Evolutionary conservation across 1,284 basidiomycete genomes (phyloP), one percentile per base, ranked within the genome.

Genomic region (Grifola frondosa): DNA sequence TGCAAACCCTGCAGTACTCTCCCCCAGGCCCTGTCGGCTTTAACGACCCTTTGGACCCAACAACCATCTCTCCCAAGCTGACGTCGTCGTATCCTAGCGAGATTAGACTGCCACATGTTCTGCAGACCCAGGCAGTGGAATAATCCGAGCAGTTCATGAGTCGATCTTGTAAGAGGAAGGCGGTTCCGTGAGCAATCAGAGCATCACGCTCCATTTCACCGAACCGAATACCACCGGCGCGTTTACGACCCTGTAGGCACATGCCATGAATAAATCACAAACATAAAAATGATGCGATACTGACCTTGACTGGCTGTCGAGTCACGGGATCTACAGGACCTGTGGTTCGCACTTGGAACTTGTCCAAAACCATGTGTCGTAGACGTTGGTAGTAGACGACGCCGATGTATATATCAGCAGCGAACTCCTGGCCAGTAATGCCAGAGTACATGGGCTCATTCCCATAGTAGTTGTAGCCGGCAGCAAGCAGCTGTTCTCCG

Each of bases 401-500:
- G 17, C 97, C 97, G 49, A 99, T 81, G 69, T 99, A 99, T 61
- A 99, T 99, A 65, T 99, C 97, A 4, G 96, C 95, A 15, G 90
- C 86, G 66, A 99, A 97, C 71, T 99, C 97, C 68, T 98, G 80
- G 16, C 97, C 97, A 6, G 97, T 99, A 64, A 99, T 97, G 28
- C 97, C 97, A 49, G 95, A 98, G 69, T 99, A 99, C 97, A 99
- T 99, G 7, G 97, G 95, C 67, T 99, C 97, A 70, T 98, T 98
- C 25, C 97, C 97, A 63, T 97, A 90, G 68, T 97, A 98, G 69
- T 98, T 99, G 77, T 98, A 99, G 6, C 97, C 97, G 7, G 97
- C 86, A 17, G 90, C 88, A 31, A 84, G 73, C 24, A 99, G 83
- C 65, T 99, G 96, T 60, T 97, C 83, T 38, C 97, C 97, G 60